Conservation (phyloP, 208 protist genomes). For the Leptomonas seymouri region DNA sequence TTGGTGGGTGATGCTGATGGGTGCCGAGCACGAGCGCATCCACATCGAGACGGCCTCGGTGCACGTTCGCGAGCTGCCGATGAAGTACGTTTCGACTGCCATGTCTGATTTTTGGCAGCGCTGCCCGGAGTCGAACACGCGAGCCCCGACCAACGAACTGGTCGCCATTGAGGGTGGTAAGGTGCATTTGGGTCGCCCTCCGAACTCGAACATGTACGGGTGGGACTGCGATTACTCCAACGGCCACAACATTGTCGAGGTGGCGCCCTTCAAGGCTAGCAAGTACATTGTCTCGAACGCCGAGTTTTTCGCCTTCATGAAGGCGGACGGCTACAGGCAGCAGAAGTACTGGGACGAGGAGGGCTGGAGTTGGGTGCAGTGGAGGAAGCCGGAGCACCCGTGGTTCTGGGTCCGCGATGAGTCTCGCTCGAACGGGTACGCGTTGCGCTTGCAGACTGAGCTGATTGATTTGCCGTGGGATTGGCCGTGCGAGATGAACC, state of each 20-base stretch:
- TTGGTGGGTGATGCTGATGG: slow-evolving; percentile 95
- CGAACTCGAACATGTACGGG: slow-evolving; percentile 86
- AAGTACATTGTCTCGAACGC: slow-evolving; percentile 96
- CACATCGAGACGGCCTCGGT: slow-evolving; percentile 97
- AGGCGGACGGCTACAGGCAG: slow-evolving; percentile 90
- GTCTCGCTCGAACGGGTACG: slow-evolving; percentile 71
- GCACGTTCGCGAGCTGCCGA: slow-evolving; percentile 94
- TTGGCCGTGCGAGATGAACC: slow-evolving; percentile 97
- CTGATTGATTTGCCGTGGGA: slow-evolving; percentile 94
- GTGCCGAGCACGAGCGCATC: slow-evolving; percentile 97
- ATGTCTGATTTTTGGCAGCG: slow-evolving; percentile 79
- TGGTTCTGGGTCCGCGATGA: slow-evolving; percentile 94
- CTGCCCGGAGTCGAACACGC: slow-evolving; percentile 52
- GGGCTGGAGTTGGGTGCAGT: slow-evolving; percentile 96
- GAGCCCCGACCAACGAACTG: slow-evolving; percentile 78
- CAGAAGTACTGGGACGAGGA: slow-evolving; percentile 95
- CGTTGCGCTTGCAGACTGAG: slow-evolving; percentile 91
- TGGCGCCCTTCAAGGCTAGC: slow-evolving; percentile 93
- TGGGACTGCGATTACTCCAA: slow-evolving; percentile 97
- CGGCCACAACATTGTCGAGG: slow-evolving; percentile 69
- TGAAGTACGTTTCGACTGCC: slow-evolving; percentile 64
- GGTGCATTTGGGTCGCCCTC: slow-evolving; percentile 75
- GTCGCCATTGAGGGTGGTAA: slow-evolving; percentile 70
- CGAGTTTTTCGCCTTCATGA: slow-evolving; percentile 94
- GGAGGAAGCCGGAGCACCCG: slow-evolving; percentile 90